Percentiles rank a stretch among this genome's conserved stretches.
Evolutionary conservation across 129 eudicot species (phyloP).

Genomic region (Saposhnikovia divaricata): DNA sequence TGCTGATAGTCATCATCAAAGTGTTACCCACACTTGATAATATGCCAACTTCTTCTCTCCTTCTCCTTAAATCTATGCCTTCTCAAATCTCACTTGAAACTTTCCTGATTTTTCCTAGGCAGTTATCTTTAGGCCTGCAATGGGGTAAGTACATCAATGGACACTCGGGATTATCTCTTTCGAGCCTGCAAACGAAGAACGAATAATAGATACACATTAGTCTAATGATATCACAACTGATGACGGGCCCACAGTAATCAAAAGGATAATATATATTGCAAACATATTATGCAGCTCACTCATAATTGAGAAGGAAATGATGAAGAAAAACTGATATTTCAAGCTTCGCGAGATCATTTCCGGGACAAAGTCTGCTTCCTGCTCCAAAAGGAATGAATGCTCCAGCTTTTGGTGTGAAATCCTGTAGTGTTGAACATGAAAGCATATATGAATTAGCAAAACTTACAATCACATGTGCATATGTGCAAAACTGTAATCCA

Average conservation of each 20-base stretch:
- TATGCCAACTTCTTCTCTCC: background rate
- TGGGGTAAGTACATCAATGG: slow-evolving; percentile 34
- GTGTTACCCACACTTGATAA: background rate
- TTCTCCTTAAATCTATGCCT: background rate
- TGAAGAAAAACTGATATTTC: slow-evolving; percentile 80
- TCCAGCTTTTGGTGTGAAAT: slow-evolving; percentile 57
- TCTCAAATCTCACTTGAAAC: slow-evolving; percentile 1
- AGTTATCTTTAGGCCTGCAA: slow-evolving; percentile 47
- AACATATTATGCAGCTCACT: slow-evolving; percentile 31
- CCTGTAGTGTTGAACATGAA: slow-evolving; percentile 23
- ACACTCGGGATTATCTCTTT: slow-evolving; percentile 25
- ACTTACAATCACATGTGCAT: background rate
- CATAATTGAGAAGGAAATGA: slow-evolving; percentile 63
- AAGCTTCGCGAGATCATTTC: slow-evolving; percentile 90
- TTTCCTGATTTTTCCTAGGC: slow-evolving; percentile 33
- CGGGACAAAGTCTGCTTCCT: slow-evolving; percentile 88
- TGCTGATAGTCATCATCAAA: background rate
- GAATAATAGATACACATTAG: background rate
- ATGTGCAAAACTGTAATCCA: background rate
- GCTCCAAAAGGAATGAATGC: slow-evolving; percentile 83
- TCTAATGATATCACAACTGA: background rate
- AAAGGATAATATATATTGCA: background rate
- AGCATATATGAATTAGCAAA: background rate
- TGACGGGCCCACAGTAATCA: background rate
- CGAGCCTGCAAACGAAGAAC: slow-evolving; percentile 29